Conservation (phyloP, 202 grass and related monocot species). For the Brachypodium distachyon region DNA sequence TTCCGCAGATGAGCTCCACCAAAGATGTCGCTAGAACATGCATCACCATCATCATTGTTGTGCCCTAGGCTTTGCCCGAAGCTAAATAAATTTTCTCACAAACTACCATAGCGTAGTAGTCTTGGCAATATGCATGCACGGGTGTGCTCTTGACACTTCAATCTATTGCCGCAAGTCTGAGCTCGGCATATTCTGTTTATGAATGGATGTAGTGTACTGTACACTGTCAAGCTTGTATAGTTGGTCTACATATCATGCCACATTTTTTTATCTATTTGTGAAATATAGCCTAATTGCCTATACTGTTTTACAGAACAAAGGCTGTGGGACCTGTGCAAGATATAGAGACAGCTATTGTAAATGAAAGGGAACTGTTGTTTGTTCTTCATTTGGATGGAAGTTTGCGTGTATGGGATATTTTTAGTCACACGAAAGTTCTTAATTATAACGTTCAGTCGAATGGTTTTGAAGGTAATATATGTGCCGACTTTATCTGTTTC, state of each 20-base stretch:
- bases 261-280: background rate
- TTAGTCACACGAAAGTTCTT: slow-evolving; percentile 52
- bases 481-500: slow-evolving; percentile 5
- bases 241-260: background rate
- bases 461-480: slow-evolving; percentile 58
- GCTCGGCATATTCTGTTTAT: background rate
- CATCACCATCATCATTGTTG: slow-evolving; percentile 3
- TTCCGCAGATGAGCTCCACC: background rate
- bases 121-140: background rate
- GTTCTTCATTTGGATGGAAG: slow-evolving; percentile 73
- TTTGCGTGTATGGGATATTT: slow-evolving; percentile 88
- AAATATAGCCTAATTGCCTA: background rate
- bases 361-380: slow-evolving; percentile 70
- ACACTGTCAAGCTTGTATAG: slow-evolving; percentile 3
- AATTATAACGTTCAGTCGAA: slow-evolving; percentile 46
- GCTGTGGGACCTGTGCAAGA: slow-evolving; percentile 73
- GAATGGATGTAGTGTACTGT: background rate
- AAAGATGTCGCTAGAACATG: background rate
- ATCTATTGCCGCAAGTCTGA: background rate
- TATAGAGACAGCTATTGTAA: slow-evolving; percentile 51
- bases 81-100: background rate
- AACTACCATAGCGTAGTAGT: background rate
- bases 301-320: slow-evolving; percentile 59
- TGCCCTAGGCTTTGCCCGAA: background rate
- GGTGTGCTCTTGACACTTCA: background rate